These are phyloP conservation scores for Cercospora nicotianae DNA, from an alignment of 2,329 filamentous ascomycete genomes.

Conservation along the genomic window DNA sequence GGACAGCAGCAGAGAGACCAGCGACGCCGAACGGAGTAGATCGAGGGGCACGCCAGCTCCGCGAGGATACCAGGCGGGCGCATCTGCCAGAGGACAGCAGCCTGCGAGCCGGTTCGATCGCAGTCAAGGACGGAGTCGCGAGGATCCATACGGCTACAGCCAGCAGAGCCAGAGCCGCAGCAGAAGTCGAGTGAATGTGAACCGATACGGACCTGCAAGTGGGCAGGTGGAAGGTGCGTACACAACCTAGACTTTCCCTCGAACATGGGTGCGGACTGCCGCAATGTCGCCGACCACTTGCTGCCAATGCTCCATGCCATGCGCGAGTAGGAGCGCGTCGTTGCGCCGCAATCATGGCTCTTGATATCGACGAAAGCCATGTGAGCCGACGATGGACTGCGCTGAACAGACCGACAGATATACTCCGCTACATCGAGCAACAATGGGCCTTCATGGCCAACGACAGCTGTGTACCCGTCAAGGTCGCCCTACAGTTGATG, in stretches of 20 bases:
- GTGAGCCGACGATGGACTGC: slow-evolving; percentile 9
- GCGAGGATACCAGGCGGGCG: slow-evolving; percentile 40
- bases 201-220: slow-evolving; percentile 41
- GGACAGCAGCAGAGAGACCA: slow-evolving; percentile 38
- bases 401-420: slow-evolving; percentile 42
- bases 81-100: slow-evolving; percentile 25
- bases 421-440: slow-evolving; percentile 78
- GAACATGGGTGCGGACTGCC: slow-evolving; percentile 12
- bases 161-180: slow-evolving; percentile 35
- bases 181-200: slow-evolving; percentile 30
- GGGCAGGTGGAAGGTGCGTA: slow-evolving; percentile 45
- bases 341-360: slow-evolving; percentile 4
- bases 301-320: background rate
- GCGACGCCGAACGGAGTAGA: slow-evolving; percentile 39
- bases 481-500: slow-evolving; percentile 91
- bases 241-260: background rate
- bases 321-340: background rate
- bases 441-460: slow-evolving; percentile 93
- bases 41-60: slow-evolving; percentile 37
- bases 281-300: slow-evolving; percentile 11
- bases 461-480: slow-evolving; percentile 85
- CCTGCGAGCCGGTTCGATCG: slow-evolving; percentile 45
- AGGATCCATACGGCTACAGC: slow-evolving; percentile 19
- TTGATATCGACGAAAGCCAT: background rate
- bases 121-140: slow-evolving; percentile 45